A percentile compares a stretch with the other conserved stretches of the same genome.
These are phyloP conservation scores for Trichosanthes truncata DNA, from an alignment of 306 rosid species.

Conservation along the genomic window DNA sequence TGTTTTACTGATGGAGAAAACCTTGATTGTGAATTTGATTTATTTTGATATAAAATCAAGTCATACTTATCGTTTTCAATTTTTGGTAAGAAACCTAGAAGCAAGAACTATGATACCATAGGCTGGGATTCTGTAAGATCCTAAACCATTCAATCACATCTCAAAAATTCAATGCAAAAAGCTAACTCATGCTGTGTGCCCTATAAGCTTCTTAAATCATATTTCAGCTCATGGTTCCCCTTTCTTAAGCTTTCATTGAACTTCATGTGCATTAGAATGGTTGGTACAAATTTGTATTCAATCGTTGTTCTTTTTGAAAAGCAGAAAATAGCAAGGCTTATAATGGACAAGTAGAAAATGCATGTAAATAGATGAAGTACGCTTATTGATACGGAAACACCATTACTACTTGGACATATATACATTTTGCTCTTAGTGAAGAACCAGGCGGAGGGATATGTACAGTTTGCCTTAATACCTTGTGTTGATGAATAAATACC, in stretches of 20 bases:
- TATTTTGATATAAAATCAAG: not conserved
- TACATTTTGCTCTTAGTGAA: not conserved
- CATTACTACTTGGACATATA: not conserved
- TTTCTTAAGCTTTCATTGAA: not conserved
- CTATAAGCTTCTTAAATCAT: not conserved
- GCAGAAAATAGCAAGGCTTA: not conserved
- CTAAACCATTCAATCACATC: not conserved
- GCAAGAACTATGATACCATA: not conserved
- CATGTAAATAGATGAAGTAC: not conserved
- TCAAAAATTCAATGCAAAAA: not conserved
- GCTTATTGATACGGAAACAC: not conserved
- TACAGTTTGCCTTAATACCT: not conserved
- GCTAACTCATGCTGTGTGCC: not conserved
- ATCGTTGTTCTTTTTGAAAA: not conserved
- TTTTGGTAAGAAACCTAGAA: not conserved
- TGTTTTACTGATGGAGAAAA: not conserved
- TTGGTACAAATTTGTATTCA: not conserved
- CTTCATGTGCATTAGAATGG: not conserved
- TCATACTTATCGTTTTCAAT: not conserved
- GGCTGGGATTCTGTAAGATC: not conserved
- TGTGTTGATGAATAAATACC: not conserved
- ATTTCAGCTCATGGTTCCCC: not conserved
- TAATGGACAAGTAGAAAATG: not conserved
- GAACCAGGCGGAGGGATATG: not conserved
- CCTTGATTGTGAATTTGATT: not conserved